These are phyloP conservation scores for Sporothrix inflata DNA, from an alignment of 2,329 filamentous ascomycete species.

Conservation along the genomic window DNA sequence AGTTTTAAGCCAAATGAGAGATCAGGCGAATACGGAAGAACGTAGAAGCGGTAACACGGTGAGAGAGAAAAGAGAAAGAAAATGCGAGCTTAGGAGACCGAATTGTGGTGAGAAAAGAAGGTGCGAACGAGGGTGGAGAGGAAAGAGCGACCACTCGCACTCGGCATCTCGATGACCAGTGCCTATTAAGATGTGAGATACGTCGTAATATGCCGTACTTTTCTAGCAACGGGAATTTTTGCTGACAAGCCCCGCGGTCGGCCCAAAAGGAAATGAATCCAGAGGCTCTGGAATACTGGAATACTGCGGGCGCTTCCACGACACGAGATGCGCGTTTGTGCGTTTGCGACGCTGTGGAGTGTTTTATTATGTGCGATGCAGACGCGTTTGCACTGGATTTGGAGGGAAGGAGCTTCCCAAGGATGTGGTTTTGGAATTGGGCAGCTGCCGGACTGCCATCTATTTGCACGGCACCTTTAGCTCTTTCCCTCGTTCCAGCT, in stretches of 20 bases:
- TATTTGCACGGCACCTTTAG: neutral
- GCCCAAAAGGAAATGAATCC: conserved; percentile 1
- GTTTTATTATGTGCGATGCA: conserved; percentile 14
- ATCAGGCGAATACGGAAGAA: conserved; percentile 19
- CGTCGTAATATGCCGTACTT: neutral
- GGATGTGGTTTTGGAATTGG: neutral
- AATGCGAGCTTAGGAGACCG: neutral
- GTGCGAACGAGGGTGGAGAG: neutral
- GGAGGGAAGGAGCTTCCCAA: neutral
- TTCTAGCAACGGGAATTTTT: neutral
- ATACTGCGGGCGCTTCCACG: neutral
- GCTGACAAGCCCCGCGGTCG: neutral
- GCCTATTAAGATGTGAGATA: too few species aligned
- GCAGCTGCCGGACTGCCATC: neutral
- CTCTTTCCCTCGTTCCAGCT: neutral
- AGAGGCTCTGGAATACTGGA: too few species aligned
- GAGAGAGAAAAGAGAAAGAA: neutral
- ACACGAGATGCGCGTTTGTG: neutral
- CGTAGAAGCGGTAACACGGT: neutral
- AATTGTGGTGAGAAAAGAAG: neutral
- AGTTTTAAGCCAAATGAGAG: neutral
- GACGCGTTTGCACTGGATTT: conserved; percentile 2
- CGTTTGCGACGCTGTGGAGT: neutral
- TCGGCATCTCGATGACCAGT: neutral
- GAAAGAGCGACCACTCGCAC: conserved; percentile 8